These are phyloP conservation scores for Viola pubescens DNA, from an alignment of 441 rosid species.

Conservation along the genomic window DNA sequence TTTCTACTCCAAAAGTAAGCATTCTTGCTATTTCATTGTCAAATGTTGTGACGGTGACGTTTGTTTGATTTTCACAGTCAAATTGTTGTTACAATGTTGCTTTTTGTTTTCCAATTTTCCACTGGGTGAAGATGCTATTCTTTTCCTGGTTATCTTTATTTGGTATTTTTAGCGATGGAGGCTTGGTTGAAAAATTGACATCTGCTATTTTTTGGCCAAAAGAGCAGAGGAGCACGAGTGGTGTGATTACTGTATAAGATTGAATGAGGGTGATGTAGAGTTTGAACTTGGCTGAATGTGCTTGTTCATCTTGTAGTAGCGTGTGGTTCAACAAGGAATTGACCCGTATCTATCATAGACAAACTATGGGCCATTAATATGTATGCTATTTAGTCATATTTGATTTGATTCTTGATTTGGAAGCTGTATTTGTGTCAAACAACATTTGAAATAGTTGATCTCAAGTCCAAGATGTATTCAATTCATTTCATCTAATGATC, in stretches of 20 bases:
- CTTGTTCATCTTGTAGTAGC: neutral
- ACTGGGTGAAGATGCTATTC: no score
- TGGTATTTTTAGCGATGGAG: no score
- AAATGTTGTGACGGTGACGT: no score
- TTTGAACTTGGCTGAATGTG: neutral
- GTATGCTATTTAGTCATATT: neutral
- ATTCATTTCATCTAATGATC: neutral
- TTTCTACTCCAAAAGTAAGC: no score
- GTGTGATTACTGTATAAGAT: neutral
- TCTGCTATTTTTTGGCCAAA: neutral
- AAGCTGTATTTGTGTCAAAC: neutral
- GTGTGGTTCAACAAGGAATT: no score
- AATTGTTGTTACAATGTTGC: no score
- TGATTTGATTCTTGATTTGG: neutral
- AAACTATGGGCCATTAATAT: no score
- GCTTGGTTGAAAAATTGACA: neutral
- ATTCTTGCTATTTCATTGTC: no score
- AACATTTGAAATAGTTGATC: constrained; percentile 1
- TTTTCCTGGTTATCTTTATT: no score
- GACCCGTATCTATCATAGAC: no score
- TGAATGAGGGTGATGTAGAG: constrained; percentile 1
- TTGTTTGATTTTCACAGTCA: no score
- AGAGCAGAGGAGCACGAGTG: neutral
- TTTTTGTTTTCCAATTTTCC: no score
- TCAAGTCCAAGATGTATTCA: constrained; percentile 1